Evolutionary conservation across 2,329 filamentous ascomycete species (phyloP), one percentile per base, ranked within the genome.

Genomic region (Ceratocystis papillata): DNA sequence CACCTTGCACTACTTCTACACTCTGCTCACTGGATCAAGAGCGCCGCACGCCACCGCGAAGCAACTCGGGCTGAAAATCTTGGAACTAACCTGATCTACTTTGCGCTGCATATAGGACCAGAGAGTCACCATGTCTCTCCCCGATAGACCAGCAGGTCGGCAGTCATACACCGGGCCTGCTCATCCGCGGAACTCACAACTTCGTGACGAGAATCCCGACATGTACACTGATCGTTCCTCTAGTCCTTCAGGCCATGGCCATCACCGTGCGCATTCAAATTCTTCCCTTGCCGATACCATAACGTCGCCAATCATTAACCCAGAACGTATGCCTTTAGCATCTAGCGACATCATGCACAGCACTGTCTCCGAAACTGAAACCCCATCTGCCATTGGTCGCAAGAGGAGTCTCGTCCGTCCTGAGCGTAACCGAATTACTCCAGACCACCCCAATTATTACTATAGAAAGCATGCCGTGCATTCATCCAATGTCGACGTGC

Each of bases 391-490:
- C 48, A 74, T 83, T 68, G 73, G 77, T 68, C 85, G 92, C 71
- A 97, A 97, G 77, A 86, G 88, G 74, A 96, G 90, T 75, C 79
- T 99, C 69, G 87, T 99, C 73, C 83, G 89, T 69, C 94, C 94
- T 0, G 94, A 99, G 77, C 85, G 94, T 70, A 88, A 88, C 72
- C 85, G 88, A 71, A 90, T 96, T 70, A 88, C 92, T 71, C 86
- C 82, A 69, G 88, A 92, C 71, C 91, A 97, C 74, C 91, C 92
- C 15, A 95, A 97, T 75, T 99, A 96, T 73, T 84, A 96, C 77
- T 99, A 99, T 76, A 86, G 90, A 70, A 89, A 96, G 74, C 92
- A 96, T 83, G 91, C 95, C 8, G 89, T 91, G 71, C 89, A 93
- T 70, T 96, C 95, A 7, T 89, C 91, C 72, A 89, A 93, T 70